These are phyloP conservation scores for Vigna unguiculata DNA, from an alignment of 306 rosid genomes.

Conservation along the genomic window DNA sequence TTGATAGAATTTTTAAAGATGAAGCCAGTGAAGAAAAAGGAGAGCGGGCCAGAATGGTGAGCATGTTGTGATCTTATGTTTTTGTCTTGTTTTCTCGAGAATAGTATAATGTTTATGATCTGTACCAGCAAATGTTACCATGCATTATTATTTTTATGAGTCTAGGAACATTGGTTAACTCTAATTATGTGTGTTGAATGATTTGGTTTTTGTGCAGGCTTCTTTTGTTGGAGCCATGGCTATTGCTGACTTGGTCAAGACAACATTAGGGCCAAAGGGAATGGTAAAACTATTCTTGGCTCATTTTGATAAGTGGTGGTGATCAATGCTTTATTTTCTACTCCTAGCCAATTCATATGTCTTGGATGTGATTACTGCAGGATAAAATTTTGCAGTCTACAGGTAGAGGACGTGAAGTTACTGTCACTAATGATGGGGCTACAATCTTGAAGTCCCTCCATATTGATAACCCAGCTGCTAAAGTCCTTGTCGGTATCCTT, in stretches of 20 bases:
- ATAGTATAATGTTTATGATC: not conserved
- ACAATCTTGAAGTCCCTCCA: slow-evolving; percentile 97
- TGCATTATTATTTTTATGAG: not conserved
- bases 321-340: slow-evolving; percentile 6
- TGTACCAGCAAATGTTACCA: not conserved
- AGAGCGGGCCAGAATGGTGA: slow-evolving; percentile 96
- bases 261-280: slow-evolving; percentile 96
- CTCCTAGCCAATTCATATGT: not conserved
- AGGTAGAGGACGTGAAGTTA: slow-evolving; percentile 87
- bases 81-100: slow-evolving; percentile 28
- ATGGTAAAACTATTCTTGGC: slow-evolving; percentile 62
- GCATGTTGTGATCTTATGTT: slow-evolving; percentile 29
- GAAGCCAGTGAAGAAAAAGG: slow-evolving; percentile 98
- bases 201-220: slow-evolving; percentile 58
- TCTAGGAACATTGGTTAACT: slow-evolving; percentile 7
- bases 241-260: slow-evolving; percentile 95
- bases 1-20: slow-evolving; percentile 82
- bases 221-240: slow-evolving; percentile 97
- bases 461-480: slow-evolving; percentile 97
- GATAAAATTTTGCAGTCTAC: slow-evolving; percentile 97
- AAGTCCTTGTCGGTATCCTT: slow-evolving; percentile 99
- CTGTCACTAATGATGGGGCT: slow-evolving; percentile 96
- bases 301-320: not conserved
- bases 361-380: slow-evolving; percentile 51
- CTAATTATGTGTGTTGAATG: slow-evolving; percentile 2